Evolutionary conservation across 208 protist genomes (phyloP), one percentile per base, ranked within the genome.

Genomic region (Blastocrithidia nonstop): DNA sequence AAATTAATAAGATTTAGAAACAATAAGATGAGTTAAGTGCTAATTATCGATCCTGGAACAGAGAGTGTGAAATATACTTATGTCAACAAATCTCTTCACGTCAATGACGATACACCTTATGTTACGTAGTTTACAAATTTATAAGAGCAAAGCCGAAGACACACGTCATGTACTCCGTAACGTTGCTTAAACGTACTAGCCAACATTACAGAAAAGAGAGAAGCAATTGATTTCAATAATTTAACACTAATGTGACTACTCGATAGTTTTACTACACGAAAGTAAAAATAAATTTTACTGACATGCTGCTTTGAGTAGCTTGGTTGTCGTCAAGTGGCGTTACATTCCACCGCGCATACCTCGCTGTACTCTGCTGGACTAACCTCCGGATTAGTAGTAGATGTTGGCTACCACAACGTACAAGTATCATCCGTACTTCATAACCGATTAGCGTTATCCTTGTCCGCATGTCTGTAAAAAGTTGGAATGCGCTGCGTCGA

Each of bases 351-450:
- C 2, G 58, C 74, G 6, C 58, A 62, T 20, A 48, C 71, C 0
- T 64, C 71, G 4, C 71, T 86, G 6, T 87, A 78, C 57, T 66
- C 71, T 13, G 64, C 54, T 0, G 82, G 74, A 5, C 61, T 74
- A 28, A 82, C 64, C 11, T 78, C 73, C 7, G 82, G 82, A 1
- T 51, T 88, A 7, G 44, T 50, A 28, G 59, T 86, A 0, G 82
- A 91, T 47, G 25, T 88, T 13, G 82, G 82, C 24, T 81, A 79
- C 51, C 44, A 57, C 27, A 63, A 62, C 6, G 77, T 76, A 4
- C 69, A 72, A 19, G 32, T 80, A 13, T 70, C 67, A 6, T 70
- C 82, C 13, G 60, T 90, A 11, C 17, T 61, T 13, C 46, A 64
- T 8, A 66, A 65, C 16, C 40, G 69, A 1, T 54, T 57, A 16